Conservation (phyloP, 2,329 filamentous ascomycete genomes). For the Colletotrichum salicis region DNA sequence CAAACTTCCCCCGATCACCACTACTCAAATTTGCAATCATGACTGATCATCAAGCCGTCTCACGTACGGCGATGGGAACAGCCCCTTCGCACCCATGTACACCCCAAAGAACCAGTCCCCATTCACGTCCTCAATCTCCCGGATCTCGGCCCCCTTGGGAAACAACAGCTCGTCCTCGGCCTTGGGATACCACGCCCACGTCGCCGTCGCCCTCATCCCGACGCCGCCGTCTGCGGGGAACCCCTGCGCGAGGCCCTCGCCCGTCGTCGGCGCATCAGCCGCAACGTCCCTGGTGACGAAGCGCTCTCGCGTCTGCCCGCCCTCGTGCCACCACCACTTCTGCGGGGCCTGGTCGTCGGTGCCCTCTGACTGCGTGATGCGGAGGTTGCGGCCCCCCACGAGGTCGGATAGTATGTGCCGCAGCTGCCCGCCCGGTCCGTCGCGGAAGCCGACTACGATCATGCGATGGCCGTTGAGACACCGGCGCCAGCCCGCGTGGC, state of each 20-base stretch:
- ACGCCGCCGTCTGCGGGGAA: constrained; percentile 83
- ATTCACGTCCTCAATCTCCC: constrained; percentile 87
- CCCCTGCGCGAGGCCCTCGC: constrained; percentile 41
- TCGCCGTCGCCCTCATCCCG: constrained; percentile 71
- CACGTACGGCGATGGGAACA: constrained; percentile 86
- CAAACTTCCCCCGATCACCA: not conserved
- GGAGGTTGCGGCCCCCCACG: constrained; percentile 80
- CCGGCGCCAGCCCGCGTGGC: constrained; percentile 82
- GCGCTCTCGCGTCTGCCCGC: constrained; percentile 52
- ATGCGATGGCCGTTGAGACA: constrained; percentile 86
- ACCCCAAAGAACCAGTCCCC: constrained; percentile 90
- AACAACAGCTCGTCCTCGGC: constrained; percentile 83
- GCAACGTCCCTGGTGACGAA: constrained; percentile 64
- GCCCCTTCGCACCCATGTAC: constrained; percentile 81
- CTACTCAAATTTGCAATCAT: not conserved
- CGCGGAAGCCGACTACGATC: constrained; percentile 81
- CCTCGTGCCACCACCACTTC: constrained; percentile 63
- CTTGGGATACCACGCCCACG: constrained; percentile 81
- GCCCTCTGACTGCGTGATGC: constrained; percentile 63
- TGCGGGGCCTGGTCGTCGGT: constrained; percentile 46
- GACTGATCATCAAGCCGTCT: constrained; percentile 50
- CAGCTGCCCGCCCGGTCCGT: constrained; percentile 72
- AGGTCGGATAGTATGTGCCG: constrained; percentile 76
- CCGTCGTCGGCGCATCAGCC: constrained; percentile 52
- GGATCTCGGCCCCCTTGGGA: constrained; percentile 83